Percentiles rank a stretch among this genome's conserved stretches.
Conservation (phyloP, 78 protist genomes). For the Pigoraptor vietnamica region DNA sequence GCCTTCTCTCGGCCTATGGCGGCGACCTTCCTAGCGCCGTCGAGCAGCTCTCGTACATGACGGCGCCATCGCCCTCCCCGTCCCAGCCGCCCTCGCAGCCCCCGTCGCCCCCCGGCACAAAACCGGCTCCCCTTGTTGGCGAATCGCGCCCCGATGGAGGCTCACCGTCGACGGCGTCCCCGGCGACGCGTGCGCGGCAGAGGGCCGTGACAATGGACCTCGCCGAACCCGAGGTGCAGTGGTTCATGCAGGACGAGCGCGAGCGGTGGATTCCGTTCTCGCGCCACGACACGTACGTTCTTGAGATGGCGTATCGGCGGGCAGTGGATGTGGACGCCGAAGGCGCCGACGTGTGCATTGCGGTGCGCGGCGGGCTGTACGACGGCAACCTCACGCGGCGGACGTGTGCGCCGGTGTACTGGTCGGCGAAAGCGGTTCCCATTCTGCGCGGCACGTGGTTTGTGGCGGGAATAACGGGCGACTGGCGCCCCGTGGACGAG, state of each 20-base stretch:
- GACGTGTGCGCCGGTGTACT: background rate
- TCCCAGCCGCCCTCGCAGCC: no score
- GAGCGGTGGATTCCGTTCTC: background rate
- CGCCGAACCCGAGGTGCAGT: background rate
- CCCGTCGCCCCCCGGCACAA: no score
- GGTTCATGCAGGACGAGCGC: background rate
- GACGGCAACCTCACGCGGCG: background rate
- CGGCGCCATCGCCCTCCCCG: background rate
- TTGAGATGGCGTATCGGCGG: background rate
- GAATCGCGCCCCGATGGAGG: no score
- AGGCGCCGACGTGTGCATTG: background rate
- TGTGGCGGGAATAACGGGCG: background rate
- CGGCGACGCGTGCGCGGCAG: background rate
- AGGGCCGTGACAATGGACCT: background rate
- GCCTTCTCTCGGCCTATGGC: background rate
- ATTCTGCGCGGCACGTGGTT: background rate
- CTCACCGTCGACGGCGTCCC: no score
- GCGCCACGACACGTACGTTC: background rate
- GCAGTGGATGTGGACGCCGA: background rate
- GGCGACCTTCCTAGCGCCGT: background rate
- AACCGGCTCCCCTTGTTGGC: no score
- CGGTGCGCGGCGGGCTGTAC: background rate
- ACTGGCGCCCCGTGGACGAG: background rate
- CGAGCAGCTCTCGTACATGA: background rate
- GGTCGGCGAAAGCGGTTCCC: background rate